Evolutionary conservation across 352 stramenopile species (phyloP), one percentile per base, ranked within the genome.

Genomic region (Phytophthora colocasiae): DNA sequence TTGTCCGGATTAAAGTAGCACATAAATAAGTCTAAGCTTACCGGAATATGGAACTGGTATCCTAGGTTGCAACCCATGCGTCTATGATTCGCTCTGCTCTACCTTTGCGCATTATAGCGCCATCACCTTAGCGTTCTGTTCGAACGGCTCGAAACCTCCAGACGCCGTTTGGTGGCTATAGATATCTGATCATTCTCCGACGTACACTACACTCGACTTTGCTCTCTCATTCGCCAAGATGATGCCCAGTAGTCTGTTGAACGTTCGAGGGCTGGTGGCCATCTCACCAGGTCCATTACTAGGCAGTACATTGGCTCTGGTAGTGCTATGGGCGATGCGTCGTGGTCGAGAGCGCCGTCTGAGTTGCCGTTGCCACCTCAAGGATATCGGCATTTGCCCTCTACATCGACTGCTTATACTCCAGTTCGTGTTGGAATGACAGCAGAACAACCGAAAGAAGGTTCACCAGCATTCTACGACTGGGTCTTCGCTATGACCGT

Each of bases 261-360:
- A 41, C 40, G 7, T 34, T 19, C 36, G 47, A 14, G 54, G 47
- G 1, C 40, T 73, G 8, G 32, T 62, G 9, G 19, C 27, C 41
- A 55, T 73, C 32, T 51, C 60, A 4, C 66, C 66, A 39, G 59
- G 59, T 36, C 54, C 66, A 22, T 58, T 73, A 27, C 32, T 73
- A 29, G 59, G 65, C 34, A 73, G 65, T 38, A 73, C 65, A 3
- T n/a, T 73, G 31, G 66, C 55, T 4, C 26, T 73, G 5, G 41
- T 67, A 22, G 26, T 73, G 11, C 27, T 73, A 27, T 73, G 66
- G 59, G 36, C 36, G 19, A 57, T 73, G 48, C 66, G 61, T 12
- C 59, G 66, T 19, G 19, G 47, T 6, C 46, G 53, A 22, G 41
- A 57, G 31, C 52, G 66, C 19, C 40, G 55, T 43, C 36, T 65